phyloP scores from a whole-genome alignment of 2,329 filamentous ascomycete genomes.

The Fonsecaea monophora region DNA sequence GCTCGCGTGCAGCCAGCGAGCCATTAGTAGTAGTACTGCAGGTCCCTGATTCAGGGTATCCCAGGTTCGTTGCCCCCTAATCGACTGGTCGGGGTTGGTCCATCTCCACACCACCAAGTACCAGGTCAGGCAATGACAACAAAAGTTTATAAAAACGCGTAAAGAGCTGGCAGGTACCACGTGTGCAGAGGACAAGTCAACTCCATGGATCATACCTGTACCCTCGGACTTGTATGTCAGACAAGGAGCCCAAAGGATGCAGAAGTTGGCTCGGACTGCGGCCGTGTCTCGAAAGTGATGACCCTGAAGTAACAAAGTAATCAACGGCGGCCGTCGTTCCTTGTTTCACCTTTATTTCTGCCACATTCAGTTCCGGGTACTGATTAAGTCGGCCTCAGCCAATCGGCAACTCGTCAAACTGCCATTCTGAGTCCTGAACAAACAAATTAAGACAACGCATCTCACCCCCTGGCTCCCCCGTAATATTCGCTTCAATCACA shows the following conservation, averaged over 20 bases:
- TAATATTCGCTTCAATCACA: slow-evolving; percentile 12
- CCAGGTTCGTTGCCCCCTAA: neutral
- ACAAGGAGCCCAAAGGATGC: neutral
- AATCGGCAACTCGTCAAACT: slow-evolving; percentile 26
- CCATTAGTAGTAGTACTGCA: neutral
- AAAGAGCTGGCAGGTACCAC: slow-evolving; percentile 4
- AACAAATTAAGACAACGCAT: slow-evolving; percentile 24
- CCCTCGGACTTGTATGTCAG: neutral
- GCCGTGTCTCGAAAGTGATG: slow-evolving; percentile 18
- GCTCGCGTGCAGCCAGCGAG: neutral
- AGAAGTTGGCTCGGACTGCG: neutral
- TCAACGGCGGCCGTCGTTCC: slow-evolving; percentile 1
- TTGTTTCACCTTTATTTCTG: slow-evolving; percentile 36
- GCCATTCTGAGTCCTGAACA: slow-evolving; percentile 30
- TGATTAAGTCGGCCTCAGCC: slow-evolving; percentile 21
- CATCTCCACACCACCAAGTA: neutral
- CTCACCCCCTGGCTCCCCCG: slow-evolving; percentile 14
- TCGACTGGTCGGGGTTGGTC: neutral
- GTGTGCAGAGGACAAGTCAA: neutral
- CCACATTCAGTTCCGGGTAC: slow-evolving; percentile 14
- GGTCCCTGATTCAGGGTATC: neutral
- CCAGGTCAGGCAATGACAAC: neutral
- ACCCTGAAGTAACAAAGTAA: slow-evolving; percentile 11
- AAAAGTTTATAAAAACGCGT: slow-evolving; percentile 2
- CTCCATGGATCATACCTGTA: neutral